Evolutionary conservation across 169 alveolate species (phyloP), one percentile per base, ranked within the genome.

Genomic region (Blepharisma undulans): DNA sequence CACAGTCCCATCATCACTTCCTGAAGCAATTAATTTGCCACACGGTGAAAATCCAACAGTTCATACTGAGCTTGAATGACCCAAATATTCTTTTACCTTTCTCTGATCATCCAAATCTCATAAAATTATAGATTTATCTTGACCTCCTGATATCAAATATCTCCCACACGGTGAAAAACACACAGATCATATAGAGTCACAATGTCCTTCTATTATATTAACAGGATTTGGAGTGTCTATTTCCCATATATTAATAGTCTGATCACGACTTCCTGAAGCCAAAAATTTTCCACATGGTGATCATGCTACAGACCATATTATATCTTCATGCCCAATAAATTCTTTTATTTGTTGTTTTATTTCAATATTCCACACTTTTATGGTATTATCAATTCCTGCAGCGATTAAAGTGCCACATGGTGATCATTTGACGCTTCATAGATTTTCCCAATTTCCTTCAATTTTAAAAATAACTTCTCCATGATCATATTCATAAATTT

Each of bases 301-400:
- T 97, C 97, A 98, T 87, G 95, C 96, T 10, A 97, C 98, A 90
- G 87, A 92, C 92, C 96, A 96, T 4, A 98, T 97, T 94, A 14
- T 25, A 78, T 78, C 60, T 30, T 33, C 61, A 78, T 78, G 86
- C 19, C 96, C 97, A 4, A 72, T 59, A 6, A 95, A 91, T 3
- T 48, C 66, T 48, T 48, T 48, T 48, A 48, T 48, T 48, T 48
- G 7, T 5, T 48, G 66, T 22, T 30, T 78, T n/a, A 4, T 33
- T 78, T 2, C 86, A 4, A 78, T 12, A 29, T 78, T 12, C 61
- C 86, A 78, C 12, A 84, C 3, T 84, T 71, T 84, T 22, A 84
- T 25, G n/a, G 6, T 16, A 25, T 78, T 78, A 78, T 78, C 86
- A 27, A 29, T 14, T 4, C 80, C 33, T 14, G 29, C 33, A 25